Evolutionary conservation across 2,329 filamentous ascomycete genomes (phyloP).

Genomic region (Hymenoscyphus scutula): DNA sequence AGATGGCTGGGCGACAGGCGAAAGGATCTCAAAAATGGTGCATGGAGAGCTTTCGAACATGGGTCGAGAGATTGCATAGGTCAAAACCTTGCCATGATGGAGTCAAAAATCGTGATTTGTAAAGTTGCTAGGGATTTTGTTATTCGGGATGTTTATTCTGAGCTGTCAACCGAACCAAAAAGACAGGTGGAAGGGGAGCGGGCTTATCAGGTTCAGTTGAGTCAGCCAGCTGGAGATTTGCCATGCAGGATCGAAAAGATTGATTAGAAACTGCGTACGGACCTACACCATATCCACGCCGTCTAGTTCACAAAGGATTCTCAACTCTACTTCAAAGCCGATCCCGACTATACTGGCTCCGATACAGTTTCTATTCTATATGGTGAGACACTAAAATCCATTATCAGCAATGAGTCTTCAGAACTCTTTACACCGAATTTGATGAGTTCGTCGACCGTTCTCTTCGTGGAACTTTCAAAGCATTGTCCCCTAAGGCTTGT

Average conservation of each 20-base stretch:
- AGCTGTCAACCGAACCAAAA: constrained; percentile 8
- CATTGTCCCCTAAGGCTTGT: constrained; percentile 63
- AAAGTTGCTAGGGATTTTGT: constrained; percentile 48
- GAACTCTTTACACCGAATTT: constrained; percentile 70
- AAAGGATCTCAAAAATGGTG: constrained; percentile 38
- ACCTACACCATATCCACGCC: constrained; percentile 58
- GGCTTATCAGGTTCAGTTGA: constrained; percentile 23
- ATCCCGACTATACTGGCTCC: constrained; percentile 62
- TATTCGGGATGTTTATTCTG: constrained; percentile 39
- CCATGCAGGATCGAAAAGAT: constrained; percentile 4
- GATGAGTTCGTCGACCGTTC: constrained; percentile 39
- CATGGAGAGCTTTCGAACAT: constrained; percentile 54
- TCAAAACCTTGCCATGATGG: constrained; percentile 51
- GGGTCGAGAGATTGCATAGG: constrained; percentile 55
- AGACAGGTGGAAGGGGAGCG: constrained; percentile 7
- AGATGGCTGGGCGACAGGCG: constrained; percentile 40
- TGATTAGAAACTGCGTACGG: background rate
- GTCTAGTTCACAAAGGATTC: constrained; percentile 38
- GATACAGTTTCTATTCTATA: constrained; percentile 68
- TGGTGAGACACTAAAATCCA: constrained; percentile 60
- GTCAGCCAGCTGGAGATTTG: background rate
- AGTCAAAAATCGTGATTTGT: constrained; percentile 46
- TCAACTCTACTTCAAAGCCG: constrained; percentile 63
- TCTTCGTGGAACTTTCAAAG: constrained; percentile 51
- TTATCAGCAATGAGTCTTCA: constrained; percentile 76